Conservation (phyloP, 441 rosid species). For the Croton setiger region DNA sequence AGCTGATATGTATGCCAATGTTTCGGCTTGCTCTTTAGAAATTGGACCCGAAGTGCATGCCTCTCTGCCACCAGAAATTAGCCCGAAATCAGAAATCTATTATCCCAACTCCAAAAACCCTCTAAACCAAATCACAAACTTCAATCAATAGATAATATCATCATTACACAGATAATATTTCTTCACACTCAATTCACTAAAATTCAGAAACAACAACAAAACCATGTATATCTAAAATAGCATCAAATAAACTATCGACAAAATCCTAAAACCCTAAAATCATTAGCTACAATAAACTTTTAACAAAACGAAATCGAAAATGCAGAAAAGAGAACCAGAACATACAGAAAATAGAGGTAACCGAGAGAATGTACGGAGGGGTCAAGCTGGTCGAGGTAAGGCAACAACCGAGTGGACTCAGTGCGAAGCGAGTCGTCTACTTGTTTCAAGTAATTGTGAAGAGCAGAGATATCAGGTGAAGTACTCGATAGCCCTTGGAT, state of each 20-base stretch:
- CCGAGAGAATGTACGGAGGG: slow-evolving; percentile 86
- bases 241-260: neutral
- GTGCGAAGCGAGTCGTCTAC: slow-evolving; percentile 64
- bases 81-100: neutral
- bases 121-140: neutral
- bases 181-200: neutral
- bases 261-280: slow-evolving; percentile 15
- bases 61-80: slow-evolving; percentile 52
- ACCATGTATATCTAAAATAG: neutral
- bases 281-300: neutral
- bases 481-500: slow-evolving; percentile 76
- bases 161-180: neutral
- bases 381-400: slow-evolving; percentile 81
- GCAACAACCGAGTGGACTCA: slow-evolving; percentile 41
- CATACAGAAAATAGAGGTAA: slow-evolving; percentile 79
- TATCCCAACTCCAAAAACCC: slow-evolving; percentile 12
- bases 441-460: slow-evolving; percentile 50
- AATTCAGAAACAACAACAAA: neutral
- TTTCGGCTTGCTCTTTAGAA: slow-evolving; percentile 48
- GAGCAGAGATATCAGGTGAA: slow-evolving; percentile 52
- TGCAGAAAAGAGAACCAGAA: neutral
- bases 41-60: slow-evolving; percentile 52
- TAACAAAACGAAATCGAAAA: neutral
- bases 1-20: slow-evolving; percentile 39
- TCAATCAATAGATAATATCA: neutral